These are phyloP conservation scores for Musa beccarii DNA, from an alignment of 176 grass and related monocot species.

Conservation along the genomic window DNA sequence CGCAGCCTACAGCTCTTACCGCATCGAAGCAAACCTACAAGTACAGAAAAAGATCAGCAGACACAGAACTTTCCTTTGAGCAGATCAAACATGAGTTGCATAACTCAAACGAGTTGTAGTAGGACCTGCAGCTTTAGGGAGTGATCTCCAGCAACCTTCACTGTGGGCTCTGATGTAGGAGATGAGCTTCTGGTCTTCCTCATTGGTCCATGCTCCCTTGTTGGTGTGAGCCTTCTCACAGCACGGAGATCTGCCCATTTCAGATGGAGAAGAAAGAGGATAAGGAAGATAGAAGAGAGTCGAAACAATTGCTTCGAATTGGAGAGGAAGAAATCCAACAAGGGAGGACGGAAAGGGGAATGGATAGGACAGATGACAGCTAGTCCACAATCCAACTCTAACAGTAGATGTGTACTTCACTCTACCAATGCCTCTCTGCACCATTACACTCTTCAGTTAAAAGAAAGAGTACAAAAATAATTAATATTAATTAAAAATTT, in stretches of 20 bases:
- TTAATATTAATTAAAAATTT: too few species aligned
- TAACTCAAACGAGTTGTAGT: not conserved
- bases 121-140: not conserved
- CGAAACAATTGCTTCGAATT: too few species aligned
- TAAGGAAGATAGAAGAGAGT: too few species aligned
- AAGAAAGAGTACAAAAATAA: too few species aligned
- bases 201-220: not conserved
- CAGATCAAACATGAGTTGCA: not conserved
- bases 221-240: not conserved
- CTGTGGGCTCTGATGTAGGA: not conserved
- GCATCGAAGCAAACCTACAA: slow-evolving; percentile 32
- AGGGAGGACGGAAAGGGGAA: too few species aligned
- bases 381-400: too few species aligned
- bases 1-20: slow-evolving; percentile 97
- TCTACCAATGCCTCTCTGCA: too few species aligned
- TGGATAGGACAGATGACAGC: too few species aligned
- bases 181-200: not conserved
- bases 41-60: not conserved
- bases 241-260: not conserved
- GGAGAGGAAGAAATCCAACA: too few species aligned
- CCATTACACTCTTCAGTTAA: too few species aligned
- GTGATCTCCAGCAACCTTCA: not conserved
- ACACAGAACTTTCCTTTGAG: not conserved
- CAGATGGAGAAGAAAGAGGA: not conserved
- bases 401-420: too few species aligned